Conservation (phyloP, 208 protist species). For the Trypanosoma lewisi region DNA sequence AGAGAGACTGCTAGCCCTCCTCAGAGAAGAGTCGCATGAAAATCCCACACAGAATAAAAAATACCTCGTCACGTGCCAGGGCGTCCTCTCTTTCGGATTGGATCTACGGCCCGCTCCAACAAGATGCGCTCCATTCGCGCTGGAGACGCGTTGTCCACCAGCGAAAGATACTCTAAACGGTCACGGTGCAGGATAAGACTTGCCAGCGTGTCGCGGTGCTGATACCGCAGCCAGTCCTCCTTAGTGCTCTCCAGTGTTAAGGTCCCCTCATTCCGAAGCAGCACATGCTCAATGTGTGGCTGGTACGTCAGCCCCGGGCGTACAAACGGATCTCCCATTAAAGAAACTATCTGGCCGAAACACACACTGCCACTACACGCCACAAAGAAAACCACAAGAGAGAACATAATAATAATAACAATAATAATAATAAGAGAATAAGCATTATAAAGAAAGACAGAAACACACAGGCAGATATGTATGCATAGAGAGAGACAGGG, state of each 20-base stretch:
- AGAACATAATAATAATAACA: no score
- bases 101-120: conserved; percentile 74
- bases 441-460: conserved; percentile 1
- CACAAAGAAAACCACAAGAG: no score
- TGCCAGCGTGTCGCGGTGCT: conserved; percentile 89
- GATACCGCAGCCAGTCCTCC: conserved; percentile 83
- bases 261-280: conserved; percentile 83
- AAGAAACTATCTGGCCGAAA: conserved; percentile 7
- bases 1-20: no score
- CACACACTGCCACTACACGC: conserved; percentile 4
- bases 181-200: conserved; percentile 64
- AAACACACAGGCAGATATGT: conserved; percentile 8
- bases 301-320: conserved; percentile 80
- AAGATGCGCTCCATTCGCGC: conserved; percentile 79
- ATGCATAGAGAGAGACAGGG: not conserved
- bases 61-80: conserved; percentile 9
- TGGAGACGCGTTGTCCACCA: conserved; percentile 73
- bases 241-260: conserved; percentile 77
- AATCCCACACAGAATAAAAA: not conserved
- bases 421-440: conserved; percentile 22
- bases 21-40: not conserved
- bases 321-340: conserved; percentile 89
- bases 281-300: conserved; percentile 77
- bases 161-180: conserved; percentile 65
- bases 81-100: conserved; percentile 41